These are phyloP conservation scores for Leishmania guyanensis DNA, from an alignment of 208 protist genomes.

Conservation along the genomic window DNA sequence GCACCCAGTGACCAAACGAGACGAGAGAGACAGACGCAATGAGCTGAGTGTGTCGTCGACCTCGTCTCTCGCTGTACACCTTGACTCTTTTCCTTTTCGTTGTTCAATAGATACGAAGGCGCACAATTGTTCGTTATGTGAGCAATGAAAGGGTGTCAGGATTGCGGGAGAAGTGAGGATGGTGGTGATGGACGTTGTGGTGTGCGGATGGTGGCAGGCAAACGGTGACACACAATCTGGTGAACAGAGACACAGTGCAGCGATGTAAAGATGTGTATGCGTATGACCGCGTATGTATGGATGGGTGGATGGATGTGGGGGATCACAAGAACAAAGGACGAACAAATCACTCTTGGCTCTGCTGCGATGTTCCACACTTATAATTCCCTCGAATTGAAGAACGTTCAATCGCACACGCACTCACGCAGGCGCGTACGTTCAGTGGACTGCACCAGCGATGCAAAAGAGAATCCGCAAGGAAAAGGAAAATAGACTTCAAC, in stretches of 20 bases:
- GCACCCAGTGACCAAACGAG: background rate
- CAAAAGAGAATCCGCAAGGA: background rate
- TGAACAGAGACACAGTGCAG: background rate
- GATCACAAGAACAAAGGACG: background rate
- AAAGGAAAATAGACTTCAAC: background rate
- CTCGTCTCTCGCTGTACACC: background rate
- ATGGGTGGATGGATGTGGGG: background rate
- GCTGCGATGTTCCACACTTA: background rate
- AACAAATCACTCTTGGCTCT: no score
- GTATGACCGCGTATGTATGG: background rate
- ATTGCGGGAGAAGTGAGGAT: background rate
- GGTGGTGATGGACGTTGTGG: background rate
- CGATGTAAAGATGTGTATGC: background rate
- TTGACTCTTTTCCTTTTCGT: background rate
- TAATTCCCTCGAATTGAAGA: background rate
- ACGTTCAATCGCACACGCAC: background rate
- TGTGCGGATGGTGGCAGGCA: no score
- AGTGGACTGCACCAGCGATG: background rate
- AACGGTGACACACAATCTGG: background rate
- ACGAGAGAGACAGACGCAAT: background rate
- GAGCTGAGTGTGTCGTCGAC: background rate
- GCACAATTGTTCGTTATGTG: background rate
- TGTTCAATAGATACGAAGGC: background rate
- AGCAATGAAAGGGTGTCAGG: background rate
- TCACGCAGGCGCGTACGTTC: background rate